Evolutionary conservation across 129 eudicot species (phyloP), one percentile per base, ranked within the genome.

Genomic region (carrot (Daucus carota)): DNA sequence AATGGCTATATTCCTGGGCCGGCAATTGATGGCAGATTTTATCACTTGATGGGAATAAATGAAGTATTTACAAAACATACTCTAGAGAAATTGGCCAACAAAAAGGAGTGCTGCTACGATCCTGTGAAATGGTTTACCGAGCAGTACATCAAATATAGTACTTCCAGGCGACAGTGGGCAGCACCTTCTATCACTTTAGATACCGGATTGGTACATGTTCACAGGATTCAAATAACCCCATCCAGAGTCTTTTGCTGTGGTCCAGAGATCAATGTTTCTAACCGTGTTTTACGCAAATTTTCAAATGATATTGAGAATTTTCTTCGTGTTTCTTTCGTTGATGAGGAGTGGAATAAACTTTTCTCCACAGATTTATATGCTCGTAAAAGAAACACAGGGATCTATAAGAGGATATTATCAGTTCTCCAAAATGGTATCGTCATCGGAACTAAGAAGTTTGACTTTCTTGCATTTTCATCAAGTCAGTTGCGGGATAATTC

Each of bases 1-100:
- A 82, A 81, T 44, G 99, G 99, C 45, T 89, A 92, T 80, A 73
- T 95, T 43, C 87, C 99, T 0, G 99, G 97, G 41, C 92, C 93
- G 1, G 85, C 73, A 17, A 81, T 95, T 12, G 84, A 88, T 86
- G 76, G 41, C 52, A 66, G 8, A 4, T 95, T 95, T 73, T 91
- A 73, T 65, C 84, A 75, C 38, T 65, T 89, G 76, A 82, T 88
- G 67, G 52, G 72, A 33, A 26, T 76, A 41, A 43, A 81, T 54
- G 73, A 77, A 24, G 73, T 65, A 8, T 76, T 77, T 60, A 83
- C 92, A 14, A 97, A 95, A 66, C 79, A 87, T 41, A 89, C 89
- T 73, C 80, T 95, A 29, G 96, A 89, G 75, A 88, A 88, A 46
- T 84, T 95, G 7, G 86, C 66, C 76, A 74, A 78, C 75, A 38